Conservation (phyloP, 2,329 filamentous ascomycete genomes). For the Aschersonia sp. region DNA sequence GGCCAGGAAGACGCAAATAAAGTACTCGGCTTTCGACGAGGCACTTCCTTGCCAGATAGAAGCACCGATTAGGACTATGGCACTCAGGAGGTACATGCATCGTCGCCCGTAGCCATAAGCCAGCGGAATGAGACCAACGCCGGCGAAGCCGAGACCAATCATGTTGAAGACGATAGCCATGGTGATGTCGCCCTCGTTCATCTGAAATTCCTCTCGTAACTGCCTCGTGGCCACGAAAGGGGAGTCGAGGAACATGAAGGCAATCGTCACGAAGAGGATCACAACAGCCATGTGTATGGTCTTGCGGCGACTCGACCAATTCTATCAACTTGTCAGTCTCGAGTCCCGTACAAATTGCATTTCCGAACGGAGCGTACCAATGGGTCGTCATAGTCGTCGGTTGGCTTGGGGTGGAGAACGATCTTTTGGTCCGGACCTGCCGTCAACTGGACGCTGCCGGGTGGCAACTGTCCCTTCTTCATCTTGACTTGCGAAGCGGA, state of each 20-base stretch:
- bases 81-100: slow-evolving; percentile 13
- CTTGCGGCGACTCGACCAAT: slow-evolving; percentile 1
- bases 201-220: slow-evolving; percentile 10
- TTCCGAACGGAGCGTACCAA: background rate
- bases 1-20: slow-evolving; percentile 8
- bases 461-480: background rate
- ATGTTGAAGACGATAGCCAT: slow-evolving; percentile 13
- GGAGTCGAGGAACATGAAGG: slow-evolving; percentile 47
- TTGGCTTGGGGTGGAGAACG: background rate
- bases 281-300: slow-evolving; percentile 30
- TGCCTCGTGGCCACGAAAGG: slow-evolving; percentile 2
- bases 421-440: background rate
- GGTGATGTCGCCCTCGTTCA: slow-evolving; percentile 12
- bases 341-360: background rate
- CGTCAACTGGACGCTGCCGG: background rate
- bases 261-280: slow-evolving; percentile 47
- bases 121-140: slow-evolving; percentile 19
- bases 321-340: background rate
- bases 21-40: slow-evolving; percentile 6
- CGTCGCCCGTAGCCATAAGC: slow-evolving; percentile 19
- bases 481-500: background rate
- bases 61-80: slow-evolving; percentile 5
- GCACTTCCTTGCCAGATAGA: slow-evolving; percentile 8
- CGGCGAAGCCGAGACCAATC: slow-evolving; percentile 17
- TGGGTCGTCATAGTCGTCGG: background rate